Conservation (phyloP, 257 asterid species). For the Przewalskia tangutica region DNA sequence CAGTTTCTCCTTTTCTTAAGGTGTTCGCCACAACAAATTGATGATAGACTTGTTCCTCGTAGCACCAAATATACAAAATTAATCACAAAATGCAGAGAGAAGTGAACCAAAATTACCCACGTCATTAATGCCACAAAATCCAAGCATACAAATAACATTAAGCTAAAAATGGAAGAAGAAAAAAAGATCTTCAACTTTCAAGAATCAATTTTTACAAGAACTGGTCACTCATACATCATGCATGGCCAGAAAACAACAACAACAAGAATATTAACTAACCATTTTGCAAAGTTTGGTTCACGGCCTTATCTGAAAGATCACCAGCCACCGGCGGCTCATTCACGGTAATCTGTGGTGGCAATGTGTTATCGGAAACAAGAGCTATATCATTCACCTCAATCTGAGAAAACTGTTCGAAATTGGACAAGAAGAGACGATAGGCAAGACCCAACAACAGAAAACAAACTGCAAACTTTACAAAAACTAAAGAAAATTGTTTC, state of each 20-base stretch:
- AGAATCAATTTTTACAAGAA: background rate
- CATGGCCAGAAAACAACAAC: constrained; percentile 5
- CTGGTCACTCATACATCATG: constrained; percentile 12
- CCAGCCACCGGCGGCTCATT: constrained; percentile 8
- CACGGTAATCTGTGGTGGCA: constrained; percentile 14
- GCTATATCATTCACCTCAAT: constrained; percentile 13
- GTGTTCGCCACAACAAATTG: background rate
- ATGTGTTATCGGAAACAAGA: background rate
- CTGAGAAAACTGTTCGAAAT: constrained; percentile 32
- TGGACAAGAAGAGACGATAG: constrained; percentile 45
- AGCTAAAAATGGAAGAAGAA: background rate
- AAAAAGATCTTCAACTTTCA: background rate
- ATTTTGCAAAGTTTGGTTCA: constrained; percentile 10
- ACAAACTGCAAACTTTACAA: constrained; percentile 42
- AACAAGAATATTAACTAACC: constrained; percentile 18
- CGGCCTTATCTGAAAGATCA: constrained; percentile 13
- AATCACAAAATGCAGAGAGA: background rate
- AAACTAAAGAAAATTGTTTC: constrained; percentile 22
- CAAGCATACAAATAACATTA: background rate
- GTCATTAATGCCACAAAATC: background rate
- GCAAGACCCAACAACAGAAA: constrained; percentile 47
- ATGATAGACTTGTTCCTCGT: background rate
- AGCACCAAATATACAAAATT: background rate
- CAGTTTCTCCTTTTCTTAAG: background rate
- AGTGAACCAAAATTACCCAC: background rate